Percentiles rank a stretch among this genome's conserved stretches.
These are phyloP conservation scores for Hyphopichia pseudoburtonii DNA, from an alignment of 1,139 yeast species.

Conservation along the genomic window DNA sequence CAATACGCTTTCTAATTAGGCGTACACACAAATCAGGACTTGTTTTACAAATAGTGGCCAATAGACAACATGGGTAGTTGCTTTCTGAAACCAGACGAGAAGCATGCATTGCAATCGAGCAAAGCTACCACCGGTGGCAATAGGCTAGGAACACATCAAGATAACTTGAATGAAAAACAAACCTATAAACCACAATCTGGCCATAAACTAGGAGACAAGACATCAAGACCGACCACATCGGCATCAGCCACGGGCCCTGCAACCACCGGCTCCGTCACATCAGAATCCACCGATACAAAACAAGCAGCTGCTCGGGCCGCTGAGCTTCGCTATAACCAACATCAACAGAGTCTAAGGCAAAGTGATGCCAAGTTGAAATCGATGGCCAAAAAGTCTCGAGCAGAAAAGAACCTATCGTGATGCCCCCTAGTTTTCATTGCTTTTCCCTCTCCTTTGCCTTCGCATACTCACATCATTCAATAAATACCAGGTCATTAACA, in stretches of 20 bases:
- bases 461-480: too few relatives aligned
- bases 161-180: slow-evolving; percentile 4
- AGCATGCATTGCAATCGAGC: neutral
- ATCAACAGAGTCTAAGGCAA: slow-evolving; percentile 22
- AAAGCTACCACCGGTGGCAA: slow-evolving; percentile 4
- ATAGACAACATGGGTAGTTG: slow-evolving; percentile 7
- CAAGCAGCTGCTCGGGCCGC: slow-evolving; percentile 42
- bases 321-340: slow-evolving; percentile 28
- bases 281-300: slow-evolving; percentile 10
- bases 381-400: slow-evolving; percentile 29
- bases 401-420: slow-evolving; percentile 28
- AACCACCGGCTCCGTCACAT: neutral
- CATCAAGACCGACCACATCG: neutral
- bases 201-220: neutral
- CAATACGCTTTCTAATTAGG: too few relatives aligned
- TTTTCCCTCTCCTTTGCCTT: too few relatives aligned
- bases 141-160: neutral
- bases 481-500: too few relatives aligned
- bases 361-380: slow-evolving; percentile 31
- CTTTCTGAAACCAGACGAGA: slow-evolving; percentile 4
- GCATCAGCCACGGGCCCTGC: neutral
- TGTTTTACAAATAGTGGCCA: too few relatives aligned
- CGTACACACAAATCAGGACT: too few relatives aligned
- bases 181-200: neutral
- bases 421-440: too few relatives aligned